phyloP scores from a whole-genome alignment of 2,329 filamentous ascomycete species.

The Neurospora sp. region DNA sequence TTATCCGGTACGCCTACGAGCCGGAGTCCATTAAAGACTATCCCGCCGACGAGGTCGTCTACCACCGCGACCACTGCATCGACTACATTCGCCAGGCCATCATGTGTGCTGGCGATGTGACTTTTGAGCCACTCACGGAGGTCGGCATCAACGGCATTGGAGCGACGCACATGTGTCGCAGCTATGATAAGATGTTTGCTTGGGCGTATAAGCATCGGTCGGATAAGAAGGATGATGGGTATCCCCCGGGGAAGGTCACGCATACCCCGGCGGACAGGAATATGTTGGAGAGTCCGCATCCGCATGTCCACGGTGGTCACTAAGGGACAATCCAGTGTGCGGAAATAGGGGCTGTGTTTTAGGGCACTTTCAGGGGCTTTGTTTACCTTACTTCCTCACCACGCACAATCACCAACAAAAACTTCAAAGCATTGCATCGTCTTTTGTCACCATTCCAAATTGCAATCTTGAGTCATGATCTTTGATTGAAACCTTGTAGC shows the following conservation, averaged over 20 bases:
- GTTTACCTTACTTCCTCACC: background rate
- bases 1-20: constrained; percentile 5
- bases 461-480: background rate
- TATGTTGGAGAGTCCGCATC: background rate
- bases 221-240: background rate
- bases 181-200: constrained; percentile 4
- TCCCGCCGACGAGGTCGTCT: background rate
- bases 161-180: constrained; percentile 3
- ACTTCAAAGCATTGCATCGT: background rate
- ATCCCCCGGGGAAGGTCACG: background rate
- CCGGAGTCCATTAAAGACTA: background rate
- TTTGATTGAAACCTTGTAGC: background rate
- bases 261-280: constrained; percentile 1
- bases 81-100: constrained; percentile 1
- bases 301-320: background rate
- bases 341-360: background rate
- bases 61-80: constrained; percentile 6
- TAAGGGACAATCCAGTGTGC: background rate
- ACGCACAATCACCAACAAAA: background rate
- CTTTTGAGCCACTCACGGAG: constrained; percentile 6
- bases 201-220: constrained; percentile 3
- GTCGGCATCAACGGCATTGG: constrained; percentile 5
- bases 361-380: background rate
- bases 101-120: constrained; percentile 7
- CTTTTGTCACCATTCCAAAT: background rate